Percentiles rank a stretch among this genome's conserved stretches.
These are phyloP conservation scores for Xanthoceras sorbifolium DNA, from an alignment of 345 rosid genomes.

Conservation along the genomic window DNA sequence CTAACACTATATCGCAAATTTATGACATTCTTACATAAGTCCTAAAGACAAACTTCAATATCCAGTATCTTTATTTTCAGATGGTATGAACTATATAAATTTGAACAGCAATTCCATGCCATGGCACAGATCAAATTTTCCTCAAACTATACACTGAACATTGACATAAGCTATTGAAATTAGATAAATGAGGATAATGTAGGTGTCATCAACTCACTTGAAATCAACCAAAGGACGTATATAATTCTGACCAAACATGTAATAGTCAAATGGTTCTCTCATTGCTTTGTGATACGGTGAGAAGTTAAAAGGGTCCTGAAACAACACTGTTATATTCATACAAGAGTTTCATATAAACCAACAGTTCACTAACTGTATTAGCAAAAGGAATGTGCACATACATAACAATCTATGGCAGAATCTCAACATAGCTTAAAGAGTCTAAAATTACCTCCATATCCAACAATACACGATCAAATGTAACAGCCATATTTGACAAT, in stretches of 20 bases:
- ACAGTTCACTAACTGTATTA: neutral
- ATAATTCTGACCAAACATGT: conserved; percentile 88
- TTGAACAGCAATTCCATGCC: conserved; percentile 6
- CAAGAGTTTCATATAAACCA: conserved; percentile 22
- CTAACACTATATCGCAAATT: neutral
- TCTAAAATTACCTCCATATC: conserved; percentile 73
- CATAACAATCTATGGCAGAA: conserved; percentile 17
- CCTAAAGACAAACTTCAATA: neutral
- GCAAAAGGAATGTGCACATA: neutral
- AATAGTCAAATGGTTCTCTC: conserved; percentile 95
- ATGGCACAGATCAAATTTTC: conserved; percentile 8
- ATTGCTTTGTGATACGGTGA: conserved; percentile 80
- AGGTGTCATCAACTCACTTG: conserved; percentile 52
- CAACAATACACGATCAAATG: conserved; percentile 73
- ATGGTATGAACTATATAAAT: neutral
- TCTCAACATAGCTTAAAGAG: conserved; percentile 3
- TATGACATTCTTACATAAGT: neutral
- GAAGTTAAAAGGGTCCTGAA: conserved; percentile 83
- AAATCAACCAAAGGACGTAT: conserved; percentile 85
- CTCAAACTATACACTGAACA: neutral
- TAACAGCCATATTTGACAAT: conserved; percentile 78
- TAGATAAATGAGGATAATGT: neutral
- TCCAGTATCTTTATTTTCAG: neutral
- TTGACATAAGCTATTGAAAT: conserved; percentile 3
- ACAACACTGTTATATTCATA: conserved; percentile 25